Percentiles rank a stretch among this genome's conserved stretches.
These are phyloP conservation scores for Coemansia sp. DNA, from an alignment of 192 early-diverging fungal genomes.

Conservation along the genomic window DNA sequence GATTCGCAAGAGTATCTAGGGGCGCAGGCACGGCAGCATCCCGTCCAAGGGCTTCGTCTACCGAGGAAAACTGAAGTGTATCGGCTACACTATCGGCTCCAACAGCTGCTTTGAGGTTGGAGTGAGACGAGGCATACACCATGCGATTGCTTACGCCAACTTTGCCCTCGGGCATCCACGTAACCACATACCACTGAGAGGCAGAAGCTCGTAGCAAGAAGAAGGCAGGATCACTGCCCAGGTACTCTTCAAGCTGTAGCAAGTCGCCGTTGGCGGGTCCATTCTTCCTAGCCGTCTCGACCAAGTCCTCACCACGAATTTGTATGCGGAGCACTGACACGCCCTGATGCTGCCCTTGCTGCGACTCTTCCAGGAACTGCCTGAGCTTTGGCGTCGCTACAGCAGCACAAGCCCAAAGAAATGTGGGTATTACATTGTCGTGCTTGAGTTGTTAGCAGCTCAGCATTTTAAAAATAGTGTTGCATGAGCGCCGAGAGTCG, in stretches of 20 bases:
- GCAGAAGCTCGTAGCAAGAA: conserved; percentile 43
- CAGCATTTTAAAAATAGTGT: neutral
- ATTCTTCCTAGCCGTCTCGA: conserved; percentile 40
- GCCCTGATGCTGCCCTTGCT: conserved; percentile 34
- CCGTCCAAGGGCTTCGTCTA: conserved; percentile 49
- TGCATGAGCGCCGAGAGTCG: neutral
- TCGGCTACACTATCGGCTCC: conserved; percentile 37
- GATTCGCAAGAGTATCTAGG: neutral
- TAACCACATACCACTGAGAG: conserved; percentile 52
- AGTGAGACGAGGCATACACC: conserved; percentile 58
- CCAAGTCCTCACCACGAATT: conserved; percentile 49
- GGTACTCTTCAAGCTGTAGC: conserved; percentile 39
- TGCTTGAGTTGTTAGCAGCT: neutral
- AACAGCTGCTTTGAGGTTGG: conserved; percentile 49
- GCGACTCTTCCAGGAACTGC: conserved; percentile 50
- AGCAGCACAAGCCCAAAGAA: neutral
- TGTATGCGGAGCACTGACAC: conserved; percentile 47
- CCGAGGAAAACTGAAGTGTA: conserved; percentile 42
- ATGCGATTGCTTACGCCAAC: conserved; percentile 55
- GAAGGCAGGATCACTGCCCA: conserved; percentile 38
- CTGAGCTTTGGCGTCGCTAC: conserved; percentile 51
- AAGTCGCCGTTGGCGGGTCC: conserved; percentile 49
- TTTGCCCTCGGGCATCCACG: conserved; percentile 59
- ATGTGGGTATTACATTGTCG: neutral
- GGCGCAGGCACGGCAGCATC: conserved; percentile 4